Evolutionary conservation across 108 stramenopile species (phyloP), one percentile per base, ranked within the genome.

Genomic region (Fragilaria radians): DNA sequence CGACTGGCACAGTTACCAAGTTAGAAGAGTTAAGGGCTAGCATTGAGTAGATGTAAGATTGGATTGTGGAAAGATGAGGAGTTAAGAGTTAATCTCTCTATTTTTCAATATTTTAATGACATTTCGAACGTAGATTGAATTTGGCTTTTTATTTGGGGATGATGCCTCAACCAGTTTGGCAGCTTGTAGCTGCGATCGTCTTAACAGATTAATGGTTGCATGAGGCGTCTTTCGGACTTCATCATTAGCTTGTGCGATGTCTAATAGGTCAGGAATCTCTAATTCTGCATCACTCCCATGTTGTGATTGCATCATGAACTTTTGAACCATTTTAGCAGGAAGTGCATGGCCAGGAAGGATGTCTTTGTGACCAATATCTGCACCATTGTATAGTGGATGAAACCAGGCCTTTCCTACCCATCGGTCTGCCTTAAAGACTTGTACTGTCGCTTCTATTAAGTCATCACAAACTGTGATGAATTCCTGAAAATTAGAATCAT

Each of bases 1-100:
- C 61, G 7, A 88, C 82, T 14, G 90, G 90, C 5, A 86, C 72
- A 3, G 83, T 88, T 17, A 71, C 69, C 48, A 91, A 91, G 52
- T 70, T 91, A 5, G 82, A 86, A 48, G 86, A 88, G 52, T 85
- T 85, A 60, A 68, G 85, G 21, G 77, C 73, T 14, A 42, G 36
- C 14, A 42, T 42, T 14, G 36, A 42, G 36, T 42, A 14, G 14
- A 42, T 42, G 36, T 7, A 42, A 7, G 36, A 14, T 14, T 7
- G 14, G n/a, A n/a, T n/a, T n/a, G n/a, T n/a, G n/a, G n/a, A n/a
- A n/a, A n/a, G n/a, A n/a, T 42, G 36, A 11, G 11, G 36, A 42
- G 11, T 42, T 7, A 7, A 7, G 36, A 14, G 7, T 11, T 7
- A 11, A 14, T 42, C 14, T 42, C 14, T 14, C 14, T 42, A 42